Base-by-base conservation (phyloP, 306 rosid species). In the Dryas octopetala region DNA sequence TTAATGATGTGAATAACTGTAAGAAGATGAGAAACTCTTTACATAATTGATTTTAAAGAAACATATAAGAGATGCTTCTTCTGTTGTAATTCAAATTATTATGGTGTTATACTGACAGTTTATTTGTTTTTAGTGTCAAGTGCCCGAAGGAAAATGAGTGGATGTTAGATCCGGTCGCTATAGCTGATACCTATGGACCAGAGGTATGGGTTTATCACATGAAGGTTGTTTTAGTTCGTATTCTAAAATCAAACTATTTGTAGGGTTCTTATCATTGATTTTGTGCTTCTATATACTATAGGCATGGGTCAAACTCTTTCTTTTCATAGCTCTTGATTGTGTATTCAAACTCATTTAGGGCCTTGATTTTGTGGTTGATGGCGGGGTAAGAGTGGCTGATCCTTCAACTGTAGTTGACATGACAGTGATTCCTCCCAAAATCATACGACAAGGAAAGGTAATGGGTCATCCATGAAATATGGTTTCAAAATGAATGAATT, bases 381-480 rank as follows among this genome's bases (percentile, higher is more conserved):
- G 95, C 16, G 97, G 97, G 60, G 70, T 90, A 55, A 87, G 98
- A 83, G 83, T 94, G 78, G 98, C 98, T 3, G 93, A 94, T 76
- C 94, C 97, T 41, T 91, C 97, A 79, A 94, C 97, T 16, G 96
- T 94, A 80, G 96, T 91, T 78, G 96, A 95, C 88, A 87, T 95
- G 96, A 89, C 91, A 0, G 84, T 83, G 74, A 52, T 75, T 69
- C 98, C 98, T 82, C 93, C 97, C 9, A 87, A 73, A 84, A 87
- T 95, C 70, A 79, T 85, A 60, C 86, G 98, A 59, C 83, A 88
- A 80, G 98, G 98, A 84, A 95, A 91, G 98, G 98, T 94, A 87
- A 78, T 17, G 9, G 70, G 49, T 52, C 46, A 43, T 72, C 41
- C 77, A 55, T 60, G 16, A 10, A 62, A 52, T 57, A 61, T 58